Conservation (phyloP, 2,329 filamentous ascomycete species). For the Endothia cerciana region DNA sequence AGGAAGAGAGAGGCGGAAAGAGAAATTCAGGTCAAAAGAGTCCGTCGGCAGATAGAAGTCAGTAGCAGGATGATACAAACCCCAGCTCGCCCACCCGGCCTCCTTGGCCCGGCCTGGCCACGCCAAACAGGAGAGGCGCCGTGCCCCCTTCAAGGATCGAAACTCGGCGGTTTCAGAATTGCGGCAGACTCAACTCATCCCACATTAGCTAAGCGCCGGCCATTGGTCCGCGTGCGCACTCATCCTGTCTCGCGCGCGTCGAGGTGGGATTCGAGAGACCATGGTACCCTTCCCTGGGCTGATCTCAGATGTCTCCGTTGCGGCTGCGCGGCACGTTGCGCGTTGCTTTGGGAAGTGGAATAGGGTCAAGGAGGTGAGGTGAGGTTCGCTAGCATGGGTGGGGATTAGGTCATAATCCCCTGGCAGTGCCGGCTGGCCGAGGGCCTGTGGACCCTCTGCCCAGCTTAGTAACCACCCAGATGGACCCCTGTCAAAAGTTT, state of each 20-base stretch:
- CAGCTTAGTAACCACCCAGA: slow-evolving; percentile 23
- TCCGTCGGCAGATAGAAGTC: background rate
- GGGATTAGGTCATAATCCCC: slow-evolving; percentile 2
- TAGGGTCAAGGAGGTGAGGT: background rate
- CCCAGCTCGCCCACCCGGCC: background rate
- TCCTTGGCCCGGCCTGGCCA: slow-evolving; percentile 1
- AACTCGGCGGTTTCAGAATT: slow-evolving; percentile 51
- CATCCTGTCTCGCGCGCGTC: slow-evolving; percentile 6
- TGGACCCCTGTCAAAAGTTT: slow-evolving; percentile 28
- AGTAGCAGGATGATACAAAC: slow-evolving; percentile 6
- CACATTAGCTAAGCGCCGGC: slow-evolving; percentile 33
- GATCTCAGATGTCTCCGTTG: background rate
- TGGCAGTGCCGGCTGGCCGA: no score
- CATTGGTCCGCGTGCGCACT: slow-evolving; percentile 26
- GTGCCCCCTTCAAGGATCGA: slow-evolving; percentile 27
- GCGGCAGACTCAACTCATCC: slow-evolving; percentile 46
- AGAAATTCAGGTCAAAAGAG: background rate
- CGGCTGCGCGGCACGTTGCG: background rate
- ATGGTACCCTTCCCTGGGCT: slow-evolving; percentile 5
- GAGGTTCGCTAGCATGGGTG: background rate
- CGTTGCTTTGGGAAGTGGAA: background rate
- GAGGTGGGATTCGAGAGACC: background rate
- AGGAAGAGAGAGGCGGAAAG: background rate
- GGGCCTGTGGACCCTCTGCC: background rate
- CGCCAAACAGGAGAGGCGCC: slow-evolving; percentile 22